Percentiles rank a stretch among this genome's conserved stretches.
Evolutionary conservation across 257 asterid species (phyloP).

Genomic region (Solanum raphanifolium): DNA sequence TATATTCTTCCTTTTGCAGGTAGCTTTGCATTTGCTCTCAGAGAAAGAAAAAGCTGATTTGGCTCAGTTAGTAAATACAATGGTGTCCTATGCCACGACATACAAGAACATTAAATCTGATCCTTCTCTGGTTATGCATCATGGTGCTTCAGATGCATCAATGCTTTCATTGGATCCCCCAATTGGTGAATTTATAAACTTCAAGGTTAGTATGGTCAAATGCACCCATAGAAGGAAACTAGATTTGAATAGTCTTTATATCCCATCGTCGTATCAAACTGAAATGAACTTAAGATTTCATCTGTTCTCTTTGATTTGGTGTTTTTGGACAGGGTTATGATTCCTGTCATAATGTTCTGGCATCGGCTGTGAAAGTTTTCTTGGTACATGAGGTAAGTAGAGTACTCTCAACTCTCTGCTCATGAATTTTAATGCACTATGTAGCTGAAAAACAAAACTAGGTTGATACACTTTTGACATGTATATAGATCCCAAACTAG

Average conservation of each 20-base stretch:
- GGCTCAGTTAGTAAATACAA: constrained; percentile 51
- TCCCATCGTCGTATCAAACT: neutral
- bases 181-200: constrained; percentile 43
- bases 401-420: neutral
- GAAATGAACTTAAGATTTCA: constrained; percentile 2
- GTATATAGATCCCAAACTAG: neutral
- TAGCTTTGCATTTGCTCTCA: constrained; percentile 72
- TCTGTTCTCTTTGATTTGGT: constrained; percentile 1
- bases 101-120: constrained; percentile 60
- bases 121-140: constrained; percentile 31
- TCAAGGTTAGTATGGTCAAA: constrained; percentile 45
- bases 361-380: constrained; percentile 67
- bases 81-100: constrained; percentile 81
- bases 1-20: constrained; percentile 37
- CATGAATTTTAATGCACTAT: neutral
- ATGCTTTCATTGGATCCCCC: constrained; percentile 77
- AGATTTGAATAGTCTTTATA: neutral
- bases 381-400: constrained; percentile 81
- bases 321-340: constrained; percentile 51
- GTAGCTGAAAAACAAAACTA: neutral
- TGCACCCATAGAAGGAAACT: neutral
- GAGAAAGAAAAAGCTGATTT: constrained; percentile 62
- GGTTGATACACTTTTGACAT: neutral
- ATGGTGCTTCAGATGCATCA: constrained; percentile 44
- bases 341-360: constrained; percentile 55